Percentiles rank a stretch among this genome's conserved stretches.
Conservation (phyloP, 192 early-diverging fungal species). For the Podochytrium sp. region DNA sequence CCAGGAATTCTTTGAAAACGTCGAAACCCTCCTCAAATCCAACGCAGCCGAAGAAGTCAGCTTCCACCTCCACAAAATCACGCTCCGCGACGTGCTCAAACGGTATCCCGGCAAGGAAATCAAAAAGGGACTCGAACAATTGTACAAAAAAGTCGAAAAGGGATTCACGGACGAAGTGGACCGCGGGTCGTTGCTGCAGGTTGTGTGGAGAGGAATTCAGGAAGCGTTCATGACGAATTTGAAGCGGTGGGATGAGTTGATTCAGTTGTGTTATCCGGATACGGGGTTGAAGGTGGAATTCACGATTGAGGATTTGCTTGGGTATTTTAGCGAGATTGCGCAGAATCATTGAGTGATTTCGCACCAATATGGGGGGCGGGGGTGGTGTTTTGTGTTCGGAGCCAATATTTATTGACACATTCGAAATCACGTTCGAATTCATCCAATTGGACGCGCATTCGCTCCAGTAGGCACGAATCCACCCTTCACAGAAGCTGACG, state of each 20-base stretch:
- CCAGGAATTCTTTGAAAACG: slow-evolving; percentile 95
- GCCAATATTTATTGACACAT: too few relatives aligned
- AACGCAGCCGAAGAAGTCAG: slow-evolving; percentile 76
- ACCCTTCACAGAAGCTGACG: neutral
- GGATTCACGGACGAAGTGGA: slow-evolving; percentile 86
- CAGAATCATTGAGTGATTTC: slow-evolving; percentile 50
- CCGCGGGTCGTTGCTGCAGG: slow-evolving; percentile 70
- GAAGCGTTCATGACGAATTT: slow-evolving; percentile 82
- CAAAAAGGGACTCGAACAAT: slow-evolving; percentile 75
- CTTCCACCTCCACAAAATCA: slow-evolving; percentile 80
- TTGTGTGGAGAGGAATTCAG: slow-evolving; percentile 90
- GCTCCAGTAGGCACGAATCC: slow-evolving; percentile 11
- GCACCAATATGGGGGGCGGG: too few relatives aligned
- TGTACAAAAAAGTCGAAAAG: slow-evolving; percentile 93
- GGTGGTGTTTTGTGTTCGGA: too few relatives aligned
- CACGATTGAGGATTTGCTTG: slow-evolving; percentile 77
- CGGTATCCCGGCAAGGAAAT: slow-evolving; percentile 85
- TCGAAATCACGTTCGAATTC: neutral
- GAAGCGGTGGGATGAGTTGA: slow-evolving; percentile 80
- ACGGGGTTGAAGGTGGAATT: slow-evolving; percentile 82
- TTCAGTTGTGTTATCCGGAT: slow-evolving; percentile 86
- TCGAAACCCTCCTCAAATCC: slow-evolving; percentile 83
- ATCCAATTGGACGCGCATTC: slow-evolving; percentile 22
- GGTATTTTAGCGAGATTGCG: slow-evolving; percentile 73
- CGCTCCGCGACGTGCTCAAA: slow-evolving; percentile 82